These are phyloP conservation scores for Calonectria fujianensis DNA, from an alignment of 2,329 filamentous ascomycete species.

Conservation along the genomic window DNA sequence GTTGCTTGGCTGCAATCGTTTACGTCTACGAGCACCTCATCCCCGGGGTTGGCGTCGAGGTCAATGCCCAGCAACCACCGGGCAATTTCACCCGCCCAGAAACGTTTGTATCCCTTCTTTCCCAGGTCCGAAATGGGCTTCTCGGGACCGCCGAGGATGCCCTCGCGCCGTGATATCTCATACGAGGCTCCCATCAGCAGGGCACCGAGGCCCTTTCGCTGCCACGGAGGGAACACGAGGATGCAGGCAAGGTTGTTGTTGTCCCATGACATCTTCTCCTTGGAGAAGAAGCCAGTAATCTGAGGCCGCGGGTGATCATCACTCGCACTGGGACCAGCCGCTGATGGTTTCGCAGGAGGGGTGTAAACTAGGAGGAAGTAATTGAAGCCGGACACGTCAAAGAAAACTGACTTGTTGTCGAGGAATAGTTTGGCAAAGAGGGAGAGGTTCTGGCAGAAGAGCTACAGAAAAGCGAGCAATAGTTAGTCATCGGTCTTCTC, in stretches of 20 bases:
- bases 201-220: slow-evolving; percentile 90
- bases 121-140: slow-evolving; percentile 93
- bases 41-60: slow-evolving; percentile 56
- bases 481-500: slow-evolving; percentile 34
- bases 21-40: slow-evolving; percentile 76
- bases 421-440: slow-evolving; percentile 98
- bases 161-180: slow-evolving; percentile 89
- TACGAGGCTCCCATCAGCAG: slow-evolving; percentile 96
- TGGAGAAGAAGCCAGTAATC: slow-evolving; percentile 97
- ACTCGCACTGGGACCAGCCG: slow-evolving; percentile 33
- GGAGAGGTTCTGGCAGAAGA: slow-evolving; percentile 96
- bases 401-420: slow-evolving; percentile 98
- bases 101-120: slow-evolving; percentile 86
- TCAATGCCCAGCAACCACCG: slow-evolving; percentile 76
- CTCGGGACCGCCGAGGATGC: slow-evolving; percentile 91
- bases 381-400: slow-evolving; percentile 94
- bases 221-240: slow-evolving; percentile 95
- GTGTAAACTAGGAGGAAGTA: slow-evolving; percentile 94
- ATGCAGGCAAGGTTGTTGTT: slow-evolving; percentile 99
- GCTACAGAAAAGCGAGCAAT: slow-evolving; percentile 61
- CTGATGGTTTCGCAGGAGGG: slow-evolving; percentile 58
- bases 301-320: slow-evolving; percentile 61
- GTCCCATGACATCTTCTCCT: slow-evolving; percentile 99
- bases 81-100: slow-evolving; percentile 90
- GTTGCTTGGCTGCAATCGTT: slow-evolving; percentile 84